Base-by-base conservation (phyloP, 306 rosid genomes). In the Arachis hypogaea region DNA sequence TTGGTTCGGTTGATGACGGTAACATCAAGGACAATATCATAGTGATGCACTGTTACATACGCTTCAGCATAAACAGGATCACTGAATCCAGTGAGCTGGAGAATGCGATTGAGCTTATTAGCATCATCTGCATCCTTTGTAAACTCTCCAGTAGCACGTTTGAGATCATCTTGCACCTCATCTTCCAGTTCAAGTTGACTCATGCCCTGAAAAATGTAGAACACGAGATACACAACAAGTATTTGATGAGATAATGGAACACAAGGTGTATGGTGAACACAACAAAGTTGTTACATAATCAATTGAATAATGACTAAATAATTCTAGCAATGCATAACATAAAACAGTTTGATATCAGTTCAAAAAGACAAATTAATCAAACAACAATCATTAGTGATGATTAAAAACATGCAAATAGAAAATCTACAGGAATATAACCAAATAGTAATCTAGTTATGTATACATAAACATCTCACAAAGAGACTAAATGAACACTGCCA, bases 61-160 rank as follows among this genome's bases (percentile, higher is more conserved):
- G 99, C 99, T 82, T 95, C 98, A 56, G 99, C 98, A 88, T 95
- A 95, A 70, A 95, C 99, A 50, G 98, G 99, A 78, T 95, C 99
- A 69, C 99, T 95, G 82, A 95, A 95, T 69, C 99, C 99, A 73
- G 99, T 95, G 66, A 95, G 98, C 87, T 95, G 99, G 82, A 95
- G 97, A 86, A 95, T 92, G 82, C 96, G 99, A 55, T 90, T 95
- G 69, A 95, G 97, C 81, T 87, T 95, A 82, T 90, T 92, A 29
- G 90, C 97, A 77, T 92, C 99, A 87, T 92, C 96, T 10, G 80
- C 84, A 57, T 92, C 98, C 80, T 92, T 92, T 38, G 88, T 87
- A 81, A 95, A 95, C 87, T 88, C 98, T 79, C 99, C 99, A 77
- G 99, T 95, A 46, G 99, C 99, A 75, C 98, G 98, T 74, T 95